Evolutionary conservation across 2,329 filamentous ascomycete species (phyloP), one percentile per base, ranked within the genome.

Genomic region (Fonsecaea multimorphosa): DNA sequence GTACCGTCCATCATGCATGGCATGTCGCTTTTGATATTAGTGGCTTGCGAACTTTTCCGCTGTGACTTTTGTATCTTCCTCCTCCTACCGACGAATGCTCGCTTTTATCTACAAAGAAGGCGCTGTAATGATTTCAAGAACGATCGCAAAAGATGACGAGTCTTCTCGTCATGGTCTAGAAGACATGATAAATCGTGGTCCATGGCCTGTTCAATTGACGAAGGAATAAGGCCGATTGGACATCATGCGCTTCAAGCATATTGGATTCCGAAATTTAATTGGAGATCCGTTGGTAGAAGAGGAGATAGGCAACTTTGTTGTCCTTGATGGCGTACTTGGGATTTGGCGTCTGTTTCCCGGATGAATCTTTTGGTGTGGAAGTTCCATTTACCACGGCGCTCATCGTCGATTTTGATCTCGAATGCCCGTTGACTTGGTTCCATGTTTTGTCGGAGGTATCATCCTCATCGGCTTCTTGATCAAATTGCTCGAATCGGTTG

Each of bases 301-400:
- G 81, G 71, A 99, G 87, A 79, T 99, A 99, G 3, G 95, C 95
- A 65, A 97, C 94, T 84, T 96, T 97, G 84, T 94, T 97, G 78
- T 98, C 94, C 78, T 92, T 92, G 75, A 91, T 78, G 19, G 84
- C 84, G 72, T 88, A 87, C 77, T 78, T 77, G 63, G 78, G 78
- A 53, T 79, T 87, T 83, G 76, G 82, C 68, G 78, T 87, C 78
- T 79, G 86, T 84, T 74, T 83, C 70, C 81, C 86, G 84, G 80
- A 83, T 80, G 80, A 79, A 34, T 82, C 79, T 24, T 82, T 82
- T 52, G 83, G 83, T 7, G 84, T 88, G 49, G 82, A 79, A 27
- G 81, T 83, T 44, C 89, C 90, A 73, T 93, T 95, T 61, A 85
- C 85, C 56, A 79, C 78, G 5, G 67, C 66, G 44, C 64, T 69